Evolutionary conservation across 2,329 filamentous ascomycete species (phyloP), one percentile per base, ranked within the genome.

Genomic region (Diaporthe sp.): DNA sequence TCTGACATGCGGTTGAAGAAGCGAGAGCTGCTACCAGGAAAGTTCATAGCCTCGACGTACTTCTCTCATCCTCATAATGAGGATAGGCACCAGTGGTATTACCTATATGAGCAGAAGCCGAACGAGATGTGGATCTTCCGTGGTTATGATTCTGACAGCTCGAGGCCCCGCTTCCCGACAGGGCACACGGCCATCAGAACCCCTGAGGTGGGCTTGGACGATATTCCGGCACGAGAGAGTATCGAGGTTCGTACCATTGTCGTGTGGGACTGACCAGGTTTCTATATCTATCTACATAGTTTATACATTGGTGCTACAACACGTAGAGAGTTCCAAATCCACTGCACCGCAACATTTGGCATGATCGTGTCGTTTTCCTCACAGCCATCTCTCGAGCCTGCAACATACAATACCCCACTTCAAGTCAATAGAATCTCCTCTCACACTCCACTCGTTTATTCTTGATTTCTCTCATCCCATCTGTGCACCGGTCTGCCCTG

Each of bases 11-110:
- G 61, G 9, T 5, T 65, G 15, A 65, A 65, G 42, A 65, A 65
- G 42, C 61, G 61, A 7, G 61, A 65, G 25, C 2, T 65, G 17
- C 2, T 49, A 2, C 61, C 61, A 25, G 42, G 61, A 8, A 65
- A 47, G 17, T 22, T 65, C 28, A 65, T 65, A 12, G 61, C 17
- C 3, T 65, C 61, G 42, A 65, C 61, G 15, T 65, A 65, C 61
- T 65, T 65, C 37, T 47, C 61, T 9, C 61, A 65, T 15, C 61
- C 61, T 47, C 42, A 65, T 7, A 34, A 65, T 25, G 61, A 65
- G 42, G 61, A 65, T 17, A 65, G 20, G 42, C 61, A 65, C 42
- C 61, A 65, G 61, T 65, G 61, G 61, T 65, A 49, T 4, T 65
- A 65, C 42, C 61, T 65, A 0, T 49, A 65, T 15, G 61, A 65